Conservation (phyloP, 306 rosid genomes). For the Dalbergia oliveri region DNA sequence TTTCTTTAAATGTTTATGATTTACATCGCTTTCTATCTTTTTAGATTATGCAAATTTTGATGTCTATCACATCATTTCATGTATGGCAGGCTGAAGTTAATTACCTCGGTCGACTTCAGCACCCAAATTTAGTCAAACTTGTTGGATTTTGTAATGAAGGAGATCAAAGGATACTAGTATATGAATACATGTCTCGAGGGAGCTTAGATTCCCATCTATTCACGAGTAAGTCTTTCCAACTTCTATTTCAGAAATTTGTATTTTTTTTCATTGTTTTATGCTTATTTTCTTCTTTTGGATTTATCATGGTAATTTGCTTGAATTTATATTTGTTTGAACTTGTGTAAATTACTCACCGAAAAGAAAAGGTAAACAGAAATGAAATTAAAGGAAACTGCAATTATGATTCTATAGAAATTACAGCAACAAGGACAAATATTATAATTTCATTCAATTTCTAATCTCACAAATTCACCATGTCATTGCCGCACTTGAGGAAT, state of each 20-base stretch:
- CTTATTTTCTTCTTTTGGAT: constrained; percentile 9
- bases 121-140: constrained; percentile 66
- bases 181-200: constrained; percentile 74
- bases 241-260: constrained; percentile 2
- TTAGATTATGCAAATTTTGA: too few relatives aligned
- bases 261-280: background rate
- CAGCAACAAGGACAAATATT: too few relatives aligned
- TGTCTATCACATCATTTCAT: background rate
- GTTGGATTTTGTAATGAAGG: constrained; percentile 70
- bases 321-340: constrained; percentile 8
- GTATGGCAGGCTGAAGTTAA: constrained; percentile 68
- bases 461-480: too few relatives aligned
- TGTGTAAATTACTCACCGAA: background rate
- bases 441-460: too few relatives aligned
- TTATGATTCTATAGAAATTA: background rate
- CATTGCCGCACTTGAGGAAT: too few relatives aligned
- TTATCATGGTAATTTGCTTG: background rate
- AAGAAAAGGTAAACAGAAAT: too few relatives aligned
- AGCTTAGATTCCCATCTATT: constrained; percentile 77
- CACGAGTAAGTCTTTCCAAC: constrained; percentile 52
- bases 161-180: constrained; percentile 67
- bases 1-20: background rate
- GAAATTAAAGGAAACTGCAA: too few relatives aligned
- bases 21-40: too few relatives aligned
- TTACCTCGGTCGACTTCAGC: constrained; percentile 64